phyloP scores from a whole-genome alignment of 140 eudicot genomes.

The Oenanthe javanica region DNA sequence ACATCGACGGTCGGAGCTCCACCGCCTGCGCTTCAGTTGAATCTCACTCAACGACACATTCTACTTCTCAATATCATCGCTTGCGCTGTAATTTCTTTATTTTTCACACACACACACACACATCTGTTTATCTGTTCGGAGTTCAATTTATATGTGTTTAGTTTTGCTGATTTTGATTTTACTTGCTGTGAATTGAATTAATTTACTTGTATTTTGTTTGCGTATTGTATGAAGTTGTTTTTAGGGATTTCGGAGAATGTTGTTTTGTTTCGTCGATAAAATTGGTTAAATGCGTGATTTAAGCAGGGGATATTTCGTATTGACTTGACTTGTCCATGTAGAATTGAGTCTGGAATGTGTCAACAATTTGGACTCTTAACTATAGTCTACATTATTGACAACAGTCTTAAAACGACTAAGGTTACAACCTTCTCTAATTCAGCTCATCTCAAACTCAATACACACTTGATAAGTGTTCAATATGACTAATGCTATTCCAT shows the following conservation, averaged over 20 bases:
- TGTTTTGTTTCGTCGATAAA: no score
- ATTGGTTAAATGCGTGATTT: no score
- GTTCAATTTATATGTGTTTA: no score
- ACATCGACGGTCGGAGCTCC: conserved; percentile 32
- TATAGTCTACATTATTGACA: background rate
- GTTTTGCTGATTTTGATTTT: background rate
- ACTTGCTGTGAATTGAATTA: background rate
- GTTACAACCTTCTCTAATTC: background rate
- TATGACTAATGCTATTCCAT: background rate
- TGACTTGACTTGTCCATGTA: background rate
- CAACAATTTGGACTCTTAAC: background rate
- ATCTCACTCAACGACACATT: conserved; percentile 63
- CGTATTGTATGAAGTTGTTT: background rate
- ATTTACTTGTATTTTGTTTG: background rate
- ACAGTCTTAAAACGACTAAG: background rate
- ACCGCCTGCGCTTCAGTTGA: conserved; percentile 28
- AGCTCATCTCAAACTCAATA: no score
- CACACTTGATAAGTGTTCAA: background rate
- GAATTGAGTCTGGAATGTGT: background rate
- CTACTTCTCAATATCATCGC: conserved; percentile 64
- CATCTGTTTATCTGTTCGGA: background rate
- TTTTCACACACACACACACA: background rate
- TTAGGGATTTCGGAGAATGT: background rate
- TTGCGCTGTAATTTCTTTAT: conserved; percentile 41
- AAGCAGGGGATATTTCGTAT: no score